Percentiles rank a stretch among this genome's conserved stretches.
Conservation (phyloP, 2,329 filamentous ascomycete species). For the Aspergillus felis region DNA sequence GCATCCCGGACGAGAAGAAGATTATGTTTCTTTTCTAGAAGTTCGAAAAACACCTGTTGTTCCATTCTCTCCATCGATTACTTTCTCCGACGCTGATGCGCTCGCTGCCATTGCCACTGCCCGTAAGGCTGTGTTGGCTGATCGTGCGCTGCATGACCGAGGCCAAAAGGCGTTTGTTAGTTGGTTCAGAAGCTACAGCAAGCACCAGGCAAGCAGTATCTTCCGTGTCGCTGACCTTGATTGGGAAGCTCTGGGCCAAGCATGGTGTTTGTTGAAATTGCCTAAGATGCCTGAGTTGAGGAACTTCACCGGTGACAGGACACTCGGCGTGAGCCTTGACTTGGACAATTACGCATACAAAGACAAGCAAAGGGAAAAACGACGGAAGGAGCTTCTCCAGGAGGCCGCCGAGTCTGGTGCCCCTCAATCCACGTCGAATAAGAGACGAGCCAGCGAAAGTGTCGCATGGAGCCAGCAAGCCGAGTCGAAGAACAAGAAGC, state of each 20-base stretch:
- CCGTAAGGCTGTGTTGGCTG: constrained; percentile 52
- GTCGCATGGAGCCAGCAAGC: constrained; percentile 70
- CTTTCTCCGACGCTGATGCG: constrained; percentile 60
- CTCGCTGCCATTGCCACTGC: constrained; percentile 56
- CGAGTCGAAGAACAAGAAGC: constrained; percentile 61
- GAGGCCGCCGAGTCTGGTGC: constrained; percentile 41
- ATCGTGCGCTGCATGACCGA: constrained; percentile 75
- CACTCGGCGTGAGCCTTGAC: constrained; percentile 54
- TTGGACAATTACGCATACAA: constrained; percentile 67
- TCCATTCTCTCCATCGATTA: constrained; percentile 57
- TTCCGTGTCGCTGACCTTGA: constrained; percentile 79
- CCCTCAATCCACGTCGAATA: constrained; percentile 39
- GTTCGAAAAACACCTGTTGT: constrained; percentile 81
- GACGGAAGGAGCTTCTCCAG: constrained; percentile 54
- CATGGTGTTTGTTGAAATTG: constrained; percentile 81
- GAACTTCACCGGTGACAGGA: constrained; percentile 65
- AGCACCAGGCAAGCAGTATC: constrained; percentile 86
- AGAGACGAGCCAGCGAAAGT: constrained; percentile 57
- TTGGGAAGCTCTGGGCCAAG: constrained; percentile 75
- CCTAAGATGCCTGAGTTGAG: constrained; percentile 92
- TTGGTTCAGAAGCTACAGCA: constrained; percentile 87
- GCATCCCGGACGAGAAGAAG: constrained; percentile 79
- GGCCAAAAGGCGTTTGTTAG: constrained; percentile 88
- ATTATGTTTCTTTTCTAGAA: constrained; percentile 82
- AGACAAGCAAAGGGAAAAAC: constrained; percentile 67